Evolutionary conservation across 331 rosid genomes (phyloP).

Genomic region (Pyrus hybrid): DNA sequence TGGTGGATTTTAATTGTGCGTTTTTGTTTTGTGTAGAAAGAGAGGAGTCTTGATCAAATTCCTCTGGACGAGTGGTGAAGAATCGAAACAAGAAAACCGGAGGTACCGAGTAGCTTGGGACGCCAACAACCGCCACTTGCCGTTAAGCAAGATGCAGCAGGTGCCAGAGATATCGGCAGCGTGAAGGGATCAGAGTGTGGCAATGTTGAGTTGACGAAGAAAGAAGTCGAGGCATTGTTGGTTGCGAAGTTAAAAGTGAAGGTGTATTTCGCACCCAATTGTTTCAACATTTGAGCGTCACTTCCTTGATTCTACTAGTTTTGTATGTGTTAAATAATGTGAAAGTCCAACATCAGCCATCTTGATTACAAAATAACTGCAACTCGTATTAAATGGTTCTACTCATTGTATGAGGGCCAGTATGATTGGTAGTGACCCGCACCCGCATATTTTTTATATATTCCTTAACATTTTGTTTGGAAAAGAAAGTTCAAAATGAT

Average conservation of each 20-base stretch:
- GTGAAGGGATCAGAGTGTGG: conserved; percentile 30
- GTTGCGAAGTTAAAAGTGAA: conserved; percentile 55
- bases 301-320: no score
- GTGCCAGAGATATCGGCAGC: conserved; percentile 18
- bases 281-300: neutral
- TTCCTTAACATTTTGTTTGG: no score
- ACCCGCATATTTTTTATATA: no score
- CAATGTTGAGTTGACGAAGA: conserved; percentile 51
- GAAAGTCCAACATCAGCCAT: no score
- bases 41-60: conserved; percentile 39
- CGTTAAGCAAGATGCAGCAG: conserved; percentile 27
- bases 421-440: no score
- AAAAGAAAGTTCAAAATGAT: no score
- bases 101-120: conserved; percentile 34
- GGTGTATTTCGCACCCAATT: conserved; percentile 16
- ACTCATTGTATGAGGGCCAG: no score
- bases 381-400: no score
- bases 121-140: conserved; percentile 46
- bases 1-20: neutral
- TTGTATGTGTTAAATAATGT: no score
- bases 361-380: no score
- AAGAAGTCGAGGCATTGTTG: conserved; percentile 56
- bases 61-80: conserved; percentile 51
- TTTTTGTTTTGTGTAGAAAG: conserved; percentile 32
- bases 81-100: conserved; percentile 43